Percentiles rank a stretch among this genome's conserved stretches.
Conservation (phyloP, 2,329 filamentous ascomycete genomes). For the Claviceps purpurea region DNA sequence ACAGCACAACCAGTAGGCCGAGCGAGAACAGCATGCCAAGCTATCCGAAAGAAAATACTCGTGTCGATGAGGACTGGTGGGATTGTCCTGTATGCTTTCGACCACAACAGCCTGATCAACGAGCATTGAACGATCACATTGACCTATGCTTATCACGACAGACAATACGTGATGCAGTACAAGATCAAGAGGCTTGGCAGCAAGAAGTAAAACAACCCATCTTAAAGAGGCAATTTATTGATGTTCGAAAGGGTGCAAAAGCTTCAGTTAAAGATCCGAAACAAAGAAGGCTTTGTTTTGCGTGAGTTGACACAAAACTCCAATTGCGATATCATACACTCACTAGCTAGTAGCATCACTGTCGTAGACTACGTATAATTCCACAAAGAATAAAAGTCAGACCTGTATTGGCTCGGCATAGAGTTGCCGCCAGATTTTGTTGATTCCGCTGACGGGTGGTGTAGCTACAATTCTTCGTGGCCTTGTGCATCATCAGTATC, state of each 20-base stretch:
- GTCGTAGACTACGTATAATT: not conserved
- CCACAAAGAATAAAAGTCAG: not conserved
- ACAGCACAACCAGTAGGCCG: slow-evolving; percentile 18
- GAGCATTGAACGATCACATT: slow-evolving; percentile 77
- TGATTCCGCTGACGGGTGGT: not conserved
- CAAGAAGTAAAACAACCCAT: slow-evolving; percentile 21
- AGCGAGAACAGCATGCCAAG: slow-evolving; percentile 40
- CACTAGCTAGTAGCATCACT: no score
- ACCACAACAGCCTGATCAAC: slow-evolving; percentile 62
- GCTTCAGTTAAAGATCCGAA: slow-evolving; percentile 25
- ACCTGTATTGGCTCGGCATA: no score
- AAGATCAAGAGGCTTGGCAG: slow-evolving; percentile 28
- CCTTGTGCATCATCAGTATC: slow-evolving; percentile 43
- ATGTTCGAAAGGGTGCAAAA: slow-evolving; percentile 27
- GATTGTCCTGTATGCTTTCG: slow-evolving; percentile 77
- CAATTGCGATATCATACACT: not conserved
- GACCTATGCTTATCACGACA: slow-evolving; percentile 79
- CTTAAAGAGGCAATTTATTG: slow-evolving; percentile 22
- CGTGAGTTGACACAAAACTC: slow-evolving; percentile 13
- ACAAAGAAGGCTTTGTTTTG: slow-evolving; percentile 41
- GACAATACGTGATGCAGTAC: slow-evolving; percentile 73
- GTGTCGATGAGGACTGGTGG: slow-evolving; percentile 47
- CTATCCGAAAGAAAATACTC: slow-evolving; percentile 19
- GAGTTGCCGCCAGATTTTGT: no score
- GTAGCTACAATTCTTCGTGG: slow-evolving; percentile 45